Base-by-base conservation (phyloP, 768 basidiomycete species). In the Lactifluus subvellereus region DNA sequence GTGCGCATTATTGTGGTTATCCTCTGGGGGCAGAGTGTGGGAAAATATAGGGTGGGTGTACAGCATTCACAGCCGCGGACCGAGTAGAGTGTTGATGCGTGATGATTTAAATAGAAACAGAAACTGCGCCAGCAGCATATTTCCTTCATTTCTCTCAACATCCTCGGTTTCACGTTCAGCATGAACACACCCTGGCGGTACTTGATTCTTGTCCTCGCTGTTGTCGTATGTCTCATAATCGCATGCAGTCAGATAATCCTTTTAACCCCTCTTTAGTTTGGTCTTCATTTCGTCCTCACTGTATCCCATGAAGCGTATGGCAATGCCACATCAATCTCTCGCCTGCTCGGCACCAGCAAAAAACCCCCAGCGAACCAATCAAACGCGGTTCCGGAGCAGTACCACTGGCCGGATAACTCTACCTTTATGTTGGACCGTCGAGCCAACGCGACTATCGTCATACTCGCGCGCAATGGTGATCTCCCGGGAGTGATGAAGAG, bases 161-260 rank as follows among this genome's bases (percentile, higher is more conserved):
- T 30, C n/a, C 10, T 38, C 45, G 57, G 1, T 35, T 30, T 52
- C 56, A 14, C 30, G 49, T 47, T 32, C 72, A 73, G 71, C 67
- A 81, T 84, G 79, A 79, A 85, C 79, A 82, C 85, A 54, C 80
- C 84, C 50, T 78, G 82, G 76, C 81, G 85, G 68, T 83, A 84
- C 61, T 72, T 88, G 54, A 60, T 81, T 37, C 72, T 85, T 62
- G 74, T 74, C 61, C 66, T 75, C 62, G 57, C 30, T 66, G 69
- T 72, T 67, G 66, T 76, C 54, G 75, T 75, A 57, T 54, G 74
- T 63, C 68, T n/a, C 40, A 18, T 13, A 3, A 2, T 10, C 0
- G 20, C n/a, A 50, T 13, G 27, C 27, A 27, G 16, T 5, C 38
- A 30, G 7, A 20, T 30, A 32, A 3, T 22, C 11, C 16, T 11